These are phyloP conservation scores for Podospora tetraspora DNA, from an alignment of 495 filamentous ascomycete species.

Conservation along the genomic window DNA sequence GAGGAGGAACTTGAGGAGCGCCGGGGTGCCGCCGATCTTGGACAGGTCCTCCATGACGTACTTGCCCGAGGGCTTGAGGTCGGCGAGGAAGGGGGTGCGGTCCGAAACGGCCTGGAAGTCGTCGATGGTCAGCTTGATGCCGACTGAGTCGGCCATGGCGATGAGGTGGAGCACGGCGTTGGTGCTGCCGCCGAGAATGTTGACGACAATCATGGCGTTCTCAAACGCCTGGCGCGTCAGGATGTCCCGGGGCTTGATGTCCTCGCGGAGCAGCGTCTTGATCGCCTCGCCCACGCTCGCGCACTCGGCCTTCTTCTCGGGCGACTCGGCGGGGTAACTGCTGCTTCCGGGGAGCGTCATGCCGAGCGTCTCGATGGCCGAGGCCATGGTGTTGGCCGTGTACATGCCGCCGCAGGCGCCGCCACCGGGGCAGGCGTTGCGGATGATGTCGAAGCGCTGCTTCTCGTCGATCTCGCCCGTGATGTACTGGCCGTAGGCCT, in stretches of 20 bases:
- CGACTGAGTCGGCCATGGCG: slow-evolving; percentile 91
- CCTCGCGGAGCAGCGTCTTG: slow-evolving; percentile 76
- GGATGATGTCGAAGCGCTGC: slow-evolving; percentile 87
- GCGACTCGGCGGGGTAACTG: slow-evolving; percentile 83
- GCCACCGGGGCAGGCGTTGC: slow-evolving; percentile 86
- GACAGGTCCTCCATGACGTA: slow-evolving; percentile 92
- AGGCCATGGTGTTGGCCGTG: slow-evolving; percentile 98
- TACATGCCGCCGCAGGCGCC: slow-evolving; percentile 99
- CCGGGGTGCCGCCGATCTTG: slow-evolving; percentile 86
- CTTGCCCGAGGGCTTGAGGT: slow-evolving; percentile 95
- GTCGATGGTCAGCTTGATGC: slow-evolving; percentile 89
- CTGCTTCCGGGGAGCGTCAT: slow-evolving; percentile 93
- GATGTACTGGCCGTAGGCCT: slow-evolving; percentile 94
- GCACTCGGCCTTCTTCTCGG: slow-evolving; percentile 83
- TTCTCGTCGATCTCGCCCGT: slow-evolving; percentile 87
- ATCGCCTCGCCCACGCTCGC: slow-evolving; percentile 78
- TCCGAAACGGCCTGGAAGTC: slow-evolving; percentile 96
- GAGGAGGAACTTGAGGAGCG: slow-evolving; percentile 85
- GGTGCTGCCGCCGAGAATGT: slow-evolving; percentile 92
- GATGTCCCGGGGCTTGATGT: slow-evolving; percentile 86
- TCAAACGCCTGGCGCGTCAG: slow-evolving; percentile 89
- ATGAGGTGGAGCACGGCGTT: slow-evolving; percentile 97
- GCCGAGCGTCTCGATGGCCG: slow-evolving; percentile 92
- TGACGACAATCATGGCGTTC: slow-evolving; percentile 93
- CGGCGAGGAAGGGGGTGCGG: slow-evolving; percentile 85